phyloP scores from a whole-genome alignment of 257 asterid species.

The Catharanthus roseus region DNA sequence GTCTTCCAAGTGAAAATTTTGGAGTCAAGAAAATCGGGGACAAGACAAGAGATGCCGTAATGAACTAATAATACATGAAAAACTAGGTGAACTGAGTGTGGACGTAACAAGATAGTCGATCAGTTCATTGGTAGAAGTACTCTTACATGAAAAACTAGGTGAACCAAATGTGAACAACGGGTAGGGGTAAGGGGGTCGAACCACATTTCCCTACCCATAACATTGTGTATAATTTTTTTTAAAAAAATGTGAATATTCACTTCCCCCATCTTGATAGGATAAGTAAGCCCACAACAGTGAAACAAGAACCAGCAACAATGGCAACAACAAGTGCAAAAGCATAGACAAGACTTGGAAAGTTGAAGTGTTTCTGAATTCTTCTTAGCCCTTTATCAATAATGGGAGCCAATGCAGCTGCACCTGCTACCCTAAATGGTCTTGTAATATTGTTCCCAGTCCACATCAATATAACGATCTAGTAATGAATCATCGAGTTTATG shows the following conservation, averaged over 20 bases:
- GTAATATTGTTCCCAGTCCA: conserved; percentile 52
- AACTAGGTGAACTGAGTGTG: no score
- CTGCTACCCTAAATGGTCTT: conserved; percentile 44
- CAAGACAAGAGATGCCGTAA: no score
- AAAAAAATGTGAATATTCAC: conserved; percentile 7
- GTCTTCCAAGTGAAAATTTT: background rate
- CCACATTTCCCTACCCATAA: background rate
- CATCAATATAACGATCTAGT: conserved; percentile 43
- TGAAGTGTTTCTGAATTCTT: conserved; percentile 32
- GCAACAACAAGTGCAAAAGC: conserved; percentile 42
- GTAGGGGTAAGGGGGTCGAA: no score
- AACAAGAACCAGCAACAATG: conserved; percentile 28
- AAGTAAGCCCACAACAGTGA: conserved; percentile 32
- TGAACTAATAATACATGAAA: no score
- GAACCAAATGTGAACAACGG: background rate
- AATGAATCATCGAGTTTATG: background rate
- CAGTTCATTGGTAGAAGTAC: background rate
- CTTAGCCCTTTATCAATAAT: conserved; percentile 34
- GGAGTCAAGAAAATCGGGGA: no score
- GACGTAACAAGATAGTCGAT: no score
- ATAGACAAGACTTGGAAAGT: conserved; percentile 32
- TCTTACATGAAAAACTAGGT: background rate
- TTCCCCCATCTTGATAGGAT: conserved; percentile 48
- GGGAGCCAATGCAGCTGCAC: conserved; percentile 46
- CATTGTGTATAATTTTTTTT: background rate